Evolutionary conservation across 345 rosid genomes (phyloP), one percentile per base, ranked within the genome.

Genomic region (Jatropha curcas): DNA sequence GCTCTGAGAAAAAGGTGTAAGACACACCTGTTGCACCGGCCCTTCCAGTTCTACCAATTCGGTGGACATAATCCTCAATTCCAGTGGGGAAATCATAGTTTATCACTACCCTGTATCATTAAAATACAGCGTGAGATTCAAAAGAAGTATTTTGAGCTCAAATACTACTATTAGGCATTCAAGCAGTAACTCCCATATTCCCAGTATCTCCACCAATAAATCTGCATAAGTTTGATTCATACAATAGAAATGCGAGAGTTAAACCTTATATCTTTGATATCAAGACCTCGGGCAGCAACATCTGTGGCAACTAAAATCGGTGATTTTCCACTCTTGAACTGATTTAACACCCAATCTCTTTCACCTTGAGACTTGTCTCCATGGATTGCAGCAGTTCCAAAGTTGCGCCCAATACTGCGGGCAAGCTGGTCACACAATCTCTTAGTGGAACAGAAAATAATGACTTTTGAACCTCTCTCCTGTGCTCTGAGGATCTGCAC

Each of bases 221-320:
- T 17, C 5, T 48, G 20, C 52, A 41, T 41, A 48, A 48, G 5
- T 51, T 27, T 34, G 53, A 51, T 31, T 45, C 13, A 34, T 35
- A 72, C 1, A 65, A 60, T 4, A 43, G 10, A 27, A 48, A 53
- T 25, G 39, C 3, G 51, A 60, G 19, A 28, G 52, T 68, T 45
- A 45, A n/a, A 92, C 98, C 97, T 85, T 80, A 94, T 89, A 74
- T 94, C 98, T 83, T 90, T 95, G 76, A 92, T 87, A 82, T 95
- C 99, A 60, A 95, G 92, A 56, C 99, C 98, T 56, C 98, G 90
- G 57, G 99, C 98, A 74, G 98, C 99, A 83, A 92, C 98, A 76
- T 95, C 99, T 45, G 99, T 95, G 72, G 99, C 99, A 75, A 95
- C 97, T 74, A 95, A 82, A 78, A 95, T 83, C 35, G 97, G 90